Conservation (phyloP, 176 grass and related monocot species). For the Poa pratensis region DNA sequence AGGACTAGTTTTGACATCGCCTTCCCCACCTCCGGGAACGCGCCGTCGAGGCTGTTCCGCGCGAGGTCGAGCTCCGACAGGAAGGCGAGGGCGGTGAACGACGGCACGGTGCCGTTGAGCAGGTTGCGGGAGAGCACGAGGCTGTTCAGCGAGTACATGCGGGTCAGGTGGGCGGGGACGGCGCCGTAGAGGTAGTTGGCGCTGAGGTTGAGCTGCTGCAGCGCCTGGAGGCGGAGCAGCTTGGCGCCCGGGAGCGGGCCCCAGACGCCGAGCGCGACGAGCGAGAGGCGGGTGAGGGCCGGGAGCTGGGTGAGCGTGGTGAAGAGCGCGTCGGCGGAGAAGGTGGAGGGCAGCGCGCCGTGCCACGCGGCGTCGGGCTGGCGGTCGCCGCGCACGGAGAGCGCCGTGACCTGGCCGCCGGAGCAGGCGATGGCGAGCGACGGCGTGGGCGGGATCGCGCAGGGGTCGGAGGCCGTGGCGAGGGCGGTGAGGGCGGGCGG, state of each 20-base stretch:
- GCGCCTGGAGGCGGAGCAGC: slow-evolving; percentile 64
- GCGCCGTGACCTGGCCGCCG: slow-evolving; percentile 55
- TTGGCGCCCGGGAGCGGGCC: slow-evolving; percentile 67
- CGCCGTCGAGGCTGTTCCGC: slow-evolving; percentile 57
- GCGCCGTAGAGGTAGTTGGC: slow-evolving; percentile 69
- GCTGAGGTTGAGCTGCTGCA: slow-evolving; percentile 74
- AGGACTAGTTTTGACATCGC: slow-evolving; percentile 51
- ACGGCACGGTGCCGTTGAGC: slow-evolving; percentile 69
- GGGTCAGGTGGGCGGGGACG: slow-evolving; percentile 55
- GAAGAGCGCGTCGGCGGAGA: slow-evolving; percentile 86
- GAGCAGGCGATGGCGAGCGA: slow-evolving; percentile 56
- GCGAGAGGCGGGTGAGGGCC: slow-evolving; percentile 47
- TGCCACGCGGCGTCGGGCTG: slow-evolving; percentile 19
- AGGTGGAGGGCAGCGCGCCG: slow-evolving; percentile 46
- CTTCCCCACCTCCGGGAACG: slow-evolving; percentile 58
- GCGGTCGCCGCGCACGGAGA: slow-evolving; percentile 61
- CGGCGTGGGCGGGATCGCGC: slow-evolving; percentile 54
- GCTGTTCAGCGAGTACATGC: slow-evolving; percentile 64
- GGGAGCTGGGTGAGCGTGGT: slow-evolving; percentile 74
- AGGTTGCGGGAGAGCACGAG: slow-evolving; percentile 66
- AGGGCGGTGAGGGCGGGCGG: slow-evolving; percentile 44
- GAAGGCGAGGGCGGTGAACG: slow-evolving; percentile 50
- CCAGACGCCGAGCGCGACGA: slow-evolving; percentile 73
- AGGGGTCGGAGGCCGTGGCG: slow-evolving; percentile 41
- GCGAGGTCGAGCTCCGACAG: slow-evolving; percentile 76